Conservation (phyloP, 2,329 filamentous ascomycete species). For the Colletotrichum liriopes region DNA sequence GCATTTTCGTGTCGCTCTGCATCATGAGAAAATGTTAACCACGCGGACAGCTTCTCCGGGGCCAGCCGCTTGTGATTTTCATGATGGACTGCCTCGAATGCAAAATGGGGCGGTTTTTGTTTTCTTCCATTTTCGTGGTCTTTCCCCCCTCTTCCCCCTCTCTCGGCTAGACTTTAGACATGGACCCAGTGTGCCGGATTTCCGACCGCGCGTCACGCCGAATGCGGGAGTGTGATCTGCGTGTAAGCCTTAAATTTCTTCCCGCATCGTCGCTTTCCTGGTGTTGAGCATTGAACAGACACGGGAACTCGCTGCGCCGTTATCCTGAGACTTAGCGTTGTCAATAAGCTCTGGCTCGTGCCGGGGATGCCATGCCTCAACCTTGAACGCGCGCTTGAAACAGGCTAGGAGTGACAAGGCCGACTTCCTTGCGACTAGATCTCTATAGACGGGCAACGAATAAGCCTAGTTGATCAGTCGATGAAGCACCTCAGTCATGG, state of each 20-base stretch:
- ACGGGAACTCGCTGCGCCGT: constrained; percentile 10
- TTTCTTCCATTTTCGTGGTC: too few relatives aligned
- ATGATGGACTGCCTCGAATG: too few relatives aligned
- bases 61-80: too few relatives aligned
- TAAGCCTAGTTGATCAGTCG: not conserved
- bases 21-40: too few relatives aligned
- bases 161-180: too few relatives aligned
- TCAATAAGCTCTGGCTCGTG: constrained; percentile 16
- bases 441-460: not conserved
- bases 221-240: constrained; percentile 3
- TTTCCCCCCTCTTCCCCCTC: too few relatives aligned
- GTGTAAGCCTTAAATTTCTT: constrained; percentile 2
- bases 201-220: constrained; percentile 28
- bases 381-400: constrained; percentile 5
- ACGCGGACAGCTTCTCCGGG: too few relatives aligned
- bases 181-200: not conserved
- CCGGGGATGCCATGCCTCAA: constrained; percentile 6
- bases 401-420: not conserved
- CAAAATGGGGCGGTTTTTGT: too few relatives aligned
- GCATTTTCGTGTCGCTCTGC: too few relatives aligned
- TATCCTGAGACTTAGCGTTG: constrained; percentile 7
- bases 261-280: not conserved
- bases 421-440: not conserved
- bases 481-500: not conserved
- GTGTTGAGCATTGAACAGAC: constrained; percentile 3